Evolutionary conservation across 192 early-diverging fungal genomes (phyloP).

Genomic region (Globomyces pollinis-pini): DNA sequence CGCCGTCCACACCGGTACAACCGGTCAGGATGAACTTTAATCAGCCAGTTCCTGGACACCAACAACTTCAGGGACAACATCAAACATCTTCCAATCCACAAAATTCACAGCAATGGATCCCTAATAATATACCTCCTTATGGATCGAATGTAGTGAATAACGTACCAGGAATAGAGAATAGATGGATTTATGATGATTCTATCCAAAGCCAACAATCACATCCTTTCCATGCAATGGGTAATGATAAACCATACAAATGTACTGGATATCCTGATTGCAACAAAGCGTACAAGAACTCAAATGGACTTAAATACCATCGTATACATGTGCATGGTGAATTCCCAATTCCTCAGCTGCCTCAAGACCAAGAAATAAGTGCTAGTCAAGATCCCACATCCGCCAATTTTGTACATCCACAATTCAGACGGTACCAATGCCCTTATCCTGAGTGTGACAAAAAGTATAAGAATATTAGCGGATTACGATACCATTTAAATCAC

Average conservation of each 20-base stretch:
- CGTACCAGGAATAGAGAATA: no score
- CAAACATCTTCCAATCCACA: no score
- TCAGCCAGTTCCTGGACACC: no score
- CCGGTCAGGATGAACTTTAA: no score
- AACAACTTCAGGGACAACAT: no score
- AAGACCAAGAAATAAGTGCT: not conserved
- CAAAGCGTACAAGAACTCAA: not conserved
- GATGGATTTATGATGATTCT: no score
- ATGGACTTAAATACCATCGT: conserved; percentile 1
- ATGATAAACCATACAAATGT: conserved; percentile 2
- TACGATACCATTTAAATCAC: conserved; percentile 2
- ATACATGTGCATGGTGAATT: not conserved
- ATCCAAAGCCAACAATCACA: no score
- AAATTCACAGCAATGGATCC: no score
- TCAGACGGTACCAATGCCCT: not conserved
- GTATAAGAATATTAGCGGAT: not conserved
- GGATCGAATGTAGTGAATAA: no score
- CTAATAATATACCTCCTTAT: no score
- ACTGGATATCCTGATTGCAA: conserved; percentile 1
- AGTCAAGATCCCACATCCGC: not conserved
- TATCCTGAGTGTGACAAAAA: conserved; percentile 1
- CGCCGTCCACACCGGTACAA: no score
- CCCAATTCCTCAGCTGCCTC: not conserved
- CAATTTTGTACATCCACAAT: not conserved
- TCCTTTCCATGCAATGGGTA: no score